These are phyloP conservation scores for Linum tenue DNA, from an alignment of 345 rosid genomes.

Conservation along the genomic window DNA sequence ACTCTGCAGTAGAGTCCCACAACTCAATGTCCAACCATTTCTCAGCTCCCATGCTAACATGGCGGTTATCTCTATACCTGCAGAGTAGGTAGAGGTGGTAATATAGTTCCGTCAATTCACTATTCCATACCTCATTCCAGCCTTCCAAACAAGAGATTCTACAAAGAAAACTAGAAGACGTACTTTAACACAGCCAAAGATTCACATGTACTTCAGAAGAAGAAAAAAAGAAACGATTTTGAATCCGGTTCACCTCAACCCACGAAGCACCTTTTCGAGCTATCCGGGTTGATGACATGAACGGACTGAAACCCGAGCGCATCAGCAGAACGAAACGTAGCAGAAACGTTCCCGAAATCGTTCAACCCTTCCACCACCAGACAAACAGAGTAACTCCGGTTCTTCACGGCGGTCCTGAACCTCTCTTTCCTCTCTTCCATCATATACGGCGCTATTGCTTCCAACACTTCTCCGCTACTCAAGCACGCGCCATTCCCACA, in stretches of 20 bases:
- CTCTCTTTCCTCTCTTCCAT: slow-evolving; percentile 74
- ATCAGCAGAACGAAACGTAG: slow-evolving; percentile 81
- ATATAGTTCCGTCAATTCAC: not conserved
- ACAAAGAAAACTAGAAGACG: not conserved
- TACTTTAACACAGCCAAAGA: not conserved
- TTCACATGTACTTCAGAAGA: too few species aligned
- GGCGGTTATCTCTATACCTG: slow-evolving; percentile 83
- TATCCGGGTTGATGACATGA: slow-evolving; percentile 66
- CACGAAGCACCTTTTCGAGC: slow-evolving; percentile 84
- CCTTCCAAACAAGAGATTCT: slow-evolving; percentile 1
- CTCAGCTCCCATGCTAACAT: slow-evolving; percentile 99
- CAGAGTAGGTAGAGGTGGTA: slow-evolving; percentile 5
- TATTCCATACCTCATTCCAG: not conserved
- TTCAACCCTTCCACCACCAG: slow-evolving; percentile 84
- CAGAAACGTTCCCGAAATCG: slow-evolving; percentile 84
- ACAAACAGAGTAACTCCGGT: slow-evolving; percentile 78
- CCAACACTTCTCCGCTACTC: slow-evolving; percentile 69
- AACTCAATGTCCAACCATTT: slow-evolving; percentile 97
- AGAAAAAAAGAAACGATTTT: not conserved
- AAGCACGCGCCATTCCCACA: slow-evolving; percentile 40
- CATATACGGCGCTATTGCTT: slow-evolving; percentile 58
- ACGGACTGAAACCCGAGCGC: slow-evolving; percentile 90
- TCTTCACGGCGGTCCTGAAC: slow-evolving; percentile 45
- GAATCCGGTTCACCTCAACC: slow-evolving; percentile 35
- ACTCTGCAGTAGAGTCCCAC: slow-evolving; percentile 70